These are phyloP conservation scores for Asterionellopsis glacialis DNA, from an alignment of 108 stramenopile species.

Conservation along the genomic window DNA sequence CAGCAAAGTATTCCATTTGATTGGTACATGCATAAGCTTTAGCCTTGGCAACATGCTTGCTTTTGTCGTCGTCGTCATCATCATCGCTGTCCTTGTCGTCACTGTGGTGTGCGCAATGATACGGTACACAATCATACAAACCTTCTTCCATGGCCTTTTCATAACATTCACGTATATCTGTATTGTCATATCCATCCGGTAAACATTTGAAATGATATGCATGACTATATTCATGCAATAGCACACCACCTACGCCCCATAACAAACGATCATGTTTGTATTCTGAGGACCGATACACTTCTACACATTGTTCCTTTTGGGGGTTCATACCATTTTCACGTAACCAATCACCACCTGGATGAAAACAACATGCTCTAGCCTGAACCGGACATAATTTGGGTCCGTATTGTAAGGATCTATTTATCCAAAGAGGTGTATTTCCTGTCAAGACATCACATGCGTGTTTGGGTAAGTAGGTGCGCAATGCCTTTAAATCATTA, in stretches of 20 bases:
- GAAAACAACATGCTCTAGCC: constrained; percentile 61
- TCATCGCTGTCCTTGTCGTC: too few species aligned
- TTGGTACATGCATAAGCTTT: constrained; percentile 85
- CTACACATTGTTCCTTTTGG: constrained; percentile 63
- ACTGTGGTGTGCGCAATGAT: constrained; percentile 26
- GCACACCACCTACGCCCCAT: constrained; percentile 79
- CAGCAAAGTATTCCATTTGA: constrained; percentile 89
- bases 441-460: constrained; percentile 36
- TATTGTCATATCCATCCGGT: constrained; percentile 68
- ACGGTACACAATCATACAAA: constrained; percentile 73
- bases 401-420: constrained; percentile 54
- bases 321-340: constrained; percentile 46
- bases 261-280: constrained; percentile 58
- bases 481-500: constrained; percentile 42
- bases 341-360: constrained; percentile 59
- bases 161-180: constrained; percentile 60
- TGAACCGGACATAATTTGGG: constrained; percentile 55
- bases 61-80: too few species aligned
- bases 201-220: constrained; percentile 74
- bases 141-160: constrained; percentile 73
- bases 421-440: constrained; percentile 68
- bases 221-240: constrained; percentile 83
- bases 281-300: constrained; percentile 48
- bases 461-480: constrained; percentile 38
- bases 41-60: constrained; percentile 44